Evolutionary conservation across 2,329 filamentous ascomycete genomes (phyloP).

Genomic region (Keithomyces neogunnii): DNA sequence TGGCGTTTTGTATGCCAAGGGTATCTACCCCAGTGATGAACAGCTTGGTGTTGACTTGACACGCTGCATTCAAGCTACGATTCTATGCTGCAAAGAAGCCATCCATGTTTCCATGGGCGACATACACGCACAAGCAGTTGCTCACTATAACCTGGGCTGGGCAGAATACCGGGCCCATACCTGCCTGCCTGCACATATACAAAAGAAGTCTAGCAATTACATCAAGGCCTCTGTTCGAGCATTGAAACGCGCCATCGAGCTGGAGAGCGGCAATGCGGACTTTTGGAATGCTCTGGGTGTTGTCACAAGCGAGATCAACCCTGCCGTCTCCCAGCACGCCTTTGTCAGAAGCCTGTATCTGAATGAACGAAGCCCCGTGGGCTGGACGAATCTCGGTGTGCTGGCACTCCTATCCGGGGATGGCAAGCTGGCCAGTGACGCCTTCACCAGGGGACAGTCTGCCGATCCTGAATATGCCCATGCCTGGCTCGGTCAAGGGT

Average conservation of each 20-base stretch:
- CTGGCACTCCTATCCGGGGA: slow-evolving; percentile 82
- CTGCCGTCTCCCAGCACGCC: slow-evolving; percentile 83
- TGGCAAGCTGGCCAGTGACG: slow-evolving; percentile 74
- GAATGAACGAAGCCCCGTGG: slow-evolving; percentile 75
- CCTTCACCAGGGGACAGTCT: slow-evolving; percentile 85
- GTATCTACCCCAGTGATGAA: slow-evolving; percentile 37
- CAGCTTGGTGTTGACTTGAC: slow-evolving; percentile 42
- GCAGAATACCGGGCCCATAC: slow-evolving; percentile 76
- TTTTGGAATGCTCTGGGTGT: slow-evolving; percentile 97
- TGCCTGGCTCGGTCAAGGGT: slow-evolving; percentile 88
- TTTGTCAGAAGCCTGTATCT: slow-evolving; percentile 89
- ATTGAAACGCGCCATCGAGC: slow-evolving; percentile 92
- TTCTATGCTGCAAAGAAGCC: slow-evolving; percentile 82
- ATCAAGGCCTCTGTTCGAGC: slow-evolving; percentile 76
- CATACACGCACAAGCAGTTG: slow-evolving; percentile 82
- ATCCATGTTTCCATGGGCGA: slow-evolving; percentile 67
- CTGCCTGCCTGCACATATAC: slow-evolving; percentile 45
- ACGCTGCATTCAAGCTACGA: slow-evolving; percentile 58
- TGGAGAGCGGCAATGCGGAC: slow-evolving; percentile 87
- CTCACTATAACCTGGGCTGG: slow-evolving; percentile 96
- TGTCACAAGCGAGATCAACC: slow-evolving; percentile 77
- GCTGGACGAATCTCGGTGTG: slow-evolving; percentile 87
- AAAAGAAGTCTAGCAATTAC: slow-evolving; percentile 56
- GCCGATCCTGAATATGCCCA: slow-evolving; percentile 89
- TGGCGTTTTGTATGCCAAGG: slow-evolving; percentile 35